phyloP scores from a whole-genome alignment of 805 yeast genomes.

The Yamadazyma insecticola region DNA sequence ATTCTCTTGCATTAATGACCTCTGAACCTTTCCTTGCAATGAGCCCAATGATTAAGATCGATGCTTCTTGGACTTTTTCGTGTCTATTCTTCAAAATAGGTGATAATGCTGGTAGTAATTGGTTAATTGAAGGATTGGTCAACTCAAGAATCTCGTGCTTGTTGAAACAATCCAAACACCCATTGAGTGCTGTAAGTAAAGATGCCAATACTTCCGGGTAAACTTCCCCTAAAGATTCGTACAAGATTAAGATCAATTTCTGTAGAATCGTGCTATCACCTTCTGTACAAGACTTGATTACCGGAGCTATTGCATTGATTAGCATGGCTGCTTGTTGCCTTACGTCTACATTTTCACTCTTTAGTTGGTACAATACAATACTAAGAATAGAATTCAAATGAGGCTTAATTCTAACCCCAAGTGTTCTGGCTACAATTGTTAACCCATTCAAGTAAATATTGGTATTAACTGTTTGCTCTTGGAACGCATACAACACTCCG shows the following conservation, averaged over 20 bases:
- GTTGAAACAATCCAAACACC: conserved; percentile 59
- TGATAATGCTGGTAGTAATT: conserved; percentile 79
- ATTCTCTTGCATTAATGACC: conserved; percentile 82
- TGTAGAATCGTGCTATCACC: conserved; percentile 59
- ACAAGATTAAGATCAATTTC: conserved; percentile 70
- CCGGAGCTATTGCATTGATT: conserved; percentile 61
- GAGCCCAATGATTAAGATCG: conserved; percentile 73
- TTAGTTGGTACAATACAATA: conserved; percentile 65
- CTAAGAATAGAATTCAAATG: conserved; percentile 70
- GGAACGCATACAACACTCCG: conserved; percentile 75
- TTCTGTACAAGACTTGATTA: conserved; percentile 53
- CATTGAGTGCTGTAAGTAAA: conserved; percentile 62
- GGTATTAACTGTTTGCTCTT: conserved; percentile 65
- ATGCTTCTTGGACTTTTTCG: conserved; percentile 83
- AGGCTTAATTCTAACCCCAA: conserved; percentile 64
- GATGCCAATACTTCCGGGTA: conserved; percentile 93
- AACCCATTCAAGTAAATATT: conserved; percentile 55
- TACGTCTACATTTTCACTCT: conserved; percentile 63
- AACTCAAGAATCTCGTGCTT: conserved; percentile 49
- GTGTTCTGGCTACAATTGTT: conserved; percentile 55
- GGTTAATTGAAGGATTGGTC: conserved; percentile 68
- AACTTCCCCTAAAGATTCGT: conserved; percentile 91
- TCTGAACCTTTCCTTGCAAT: conserved; percentile 81
- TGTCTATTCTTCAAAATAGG: conserved; percentile 89
- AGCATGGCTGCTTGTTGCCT: conserved; percentile 85